Evolutionary conservation across 2,329 filamentous ascomycete species (phyloP), one percentile per base, ranked within the genome.

Genomic region (Diaporthe destruens): DNA sequence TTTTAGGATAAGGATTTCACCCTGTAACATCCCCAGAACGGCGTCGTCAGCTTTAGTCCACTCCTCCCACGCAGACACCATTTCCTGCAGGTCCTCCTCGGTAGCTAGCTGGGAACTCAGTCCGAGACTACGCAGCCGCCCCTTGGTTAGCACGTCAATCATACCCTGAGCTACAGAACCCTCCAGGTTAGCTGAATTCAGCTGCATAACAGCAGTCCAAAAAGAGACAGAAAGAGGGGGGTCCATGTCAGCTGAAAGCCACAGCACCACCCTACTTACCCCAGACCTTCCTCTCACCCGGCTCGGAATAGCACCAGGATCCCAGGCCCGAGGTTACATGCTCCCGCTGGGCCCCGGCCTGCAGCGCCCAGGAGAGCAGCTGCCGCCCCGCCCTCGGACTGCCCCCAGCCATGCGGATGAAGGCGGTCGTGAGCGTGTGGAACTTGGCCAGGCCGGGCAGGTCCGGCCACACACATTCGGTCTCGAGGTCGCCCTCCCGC

Each of bases 401-500:
- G n/a, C 78, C 77, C 16, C 75, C 74, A 39, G 71, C 65, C 65
- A 70, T 72, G 67, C 75, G 74, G 14, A 73, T 69, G 6, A 76
- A n/a, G 14, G 56, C 63, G 25, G 69, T 69, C 56, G 75, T 75
- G 53, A 78, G 74, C 34, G 75, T 68, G 74, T 79, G 76, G 59
- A 79, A 79, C 23, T 76, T 77, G 18, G n/a, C 12, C 32, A 81
- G 76, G 18, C 73, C 79, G 12, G 77, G 75, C 25, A 76, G 57
- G 67, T 78, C 76, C 1, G 80, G 80, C 79, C 79, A 80, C 47
- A 78, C 54, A 55, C 76, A 76, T 66, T 81, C 77, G 2, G 80
- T 79, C 57, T 80, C 78, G 59, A 77, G 77, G 74, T 82, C 81
- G 2, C 78, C 80, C 65, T 82, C 80, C 23, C 80, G 79, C 12